These are phyloP conservation scores for Hamamelis virginiana DNA, from an alignment of 164 flowering plant species.

Conservation along the genomic window DNA sequence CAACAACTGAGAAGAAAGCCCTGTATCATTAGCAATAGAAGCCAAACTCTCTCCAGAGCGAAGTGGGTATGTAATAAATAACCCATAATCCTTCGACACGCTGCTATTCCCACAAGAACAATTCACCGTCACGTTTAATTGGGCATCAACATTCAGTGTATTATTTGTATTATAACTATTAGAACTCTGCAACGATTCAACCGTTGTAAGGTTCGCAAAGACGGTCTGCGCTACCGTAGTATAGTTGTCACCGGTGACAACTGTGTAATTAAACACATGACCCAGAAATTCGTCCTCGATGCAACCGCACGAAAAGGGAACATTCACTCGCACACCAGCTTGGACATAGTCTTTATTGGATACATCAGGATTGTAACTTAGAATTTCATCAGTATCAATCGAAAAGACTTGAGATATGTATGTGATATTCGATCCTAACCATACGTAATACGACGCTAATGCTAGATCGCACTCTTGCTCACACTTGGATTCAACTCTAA, in stretches of 20 bases:
- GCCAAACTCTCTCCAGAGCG: slow-evolving; percentile 29
- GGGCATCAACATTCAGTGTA: slow-evolving; percentile 13
- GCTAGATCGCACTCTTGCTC: too few species aligned
- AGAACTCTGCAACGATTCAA: neutral
- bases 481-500: too few species aligned
- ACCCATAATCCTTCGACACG: slow-evolving; percentile 36
- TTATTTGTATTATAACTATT: slow-evolving; percentile 18
- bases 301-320: slow-evolving; percentile 48
- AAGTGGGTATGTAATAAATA: slow-evolving; percentile 54
- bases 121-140: slow-evolving; percentile 40
- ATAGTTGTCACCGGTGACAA: slow-evolving; percentile 13
- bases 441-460: too few species aligned
- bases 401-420: slow-evolving; percentile 18
- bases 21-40: slow-evolving; percentile 19
- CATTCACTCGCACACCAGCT: slow-evolving; percentile 20
- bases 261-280: slow-evolving; percentile 15
- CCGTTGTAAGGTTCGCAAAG: slow-evolving; percentile 30
- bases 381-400: neutral
- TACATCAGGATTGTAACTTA: slow-evolving; percentile 27
- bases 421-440: slow-evolving; percentile 9
- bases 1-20: slow-evolving; percentile 19
- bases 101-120: slow-evolving; percentile 45
- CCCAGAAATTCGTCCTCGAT: slow-evolving; percentile 22
- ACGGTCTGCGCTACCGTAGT: slow-evolving; percentile 9
- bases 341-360: slow-evolving; percentile 18